Evolutionary conservation across 2,329 filamentous ascomycete species (phyloP).

Genomic region (Ceratocystis smalleyi): DNA sequence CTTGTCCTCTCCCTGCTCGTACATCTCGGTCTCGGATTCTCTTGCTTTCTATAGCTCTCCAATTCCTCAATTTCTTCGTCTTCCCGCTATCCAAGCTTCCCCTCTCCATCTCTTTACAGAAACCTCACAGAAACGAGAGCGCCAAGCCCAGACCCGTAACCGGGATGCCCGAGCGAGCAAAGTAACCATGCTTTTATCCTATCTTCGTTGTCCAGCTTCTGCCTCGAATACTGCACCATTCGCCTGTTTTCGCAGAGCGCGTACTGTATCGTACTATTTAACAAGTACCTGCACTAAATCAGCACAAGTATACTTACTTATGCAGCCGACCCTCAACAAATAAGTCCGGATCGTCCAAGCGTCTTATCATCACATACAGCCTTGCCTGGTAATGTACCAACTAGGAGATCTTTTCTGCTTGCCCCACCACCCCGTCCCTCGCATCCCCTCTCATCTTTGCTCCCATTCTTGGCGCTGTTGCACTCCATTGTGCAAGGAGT

Average conservation of each 20-base stretch:
- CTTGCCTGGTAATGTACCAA: neutral
- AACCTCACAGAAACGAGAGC: neutral
- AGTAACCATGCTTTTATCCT: neutral
- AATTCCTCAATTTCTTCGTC: neutral
- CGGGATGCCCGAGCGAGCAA: constrained; percentile 2
- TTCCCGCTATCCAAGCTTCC: neutral
- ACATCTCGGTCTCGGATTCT: neutral
- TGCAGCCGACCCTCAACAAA: neutral
- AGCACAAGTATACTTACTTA: neutral
- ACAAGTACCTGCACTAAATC: no score
- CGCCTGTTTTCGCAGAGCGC: no score
- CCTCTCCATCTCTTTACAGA: neutral
- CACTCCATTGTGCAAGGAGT: neutral
- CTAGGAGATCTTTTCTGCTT: neutral
- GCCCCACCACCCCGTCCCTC: neutral
- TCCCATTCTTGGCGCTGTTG: neutral
- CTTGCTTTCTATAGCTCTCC: neutral
- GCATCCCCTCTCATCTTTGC: neutral
- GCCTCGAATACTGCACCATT: neutral
- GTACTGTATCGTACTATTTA: no score
- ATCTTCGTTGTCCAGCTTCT: neutral
- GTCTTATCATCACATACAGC: neutral
- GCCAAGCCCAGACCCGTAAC: constrained; percentile 1
- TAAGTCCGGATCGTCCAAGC: neutral
- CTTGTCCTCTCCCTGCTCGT: neutral